Evolutionary conservation across 768 basidiomycete species (phyloP).

Genomic region (Lentinus brumalis): DNA sequence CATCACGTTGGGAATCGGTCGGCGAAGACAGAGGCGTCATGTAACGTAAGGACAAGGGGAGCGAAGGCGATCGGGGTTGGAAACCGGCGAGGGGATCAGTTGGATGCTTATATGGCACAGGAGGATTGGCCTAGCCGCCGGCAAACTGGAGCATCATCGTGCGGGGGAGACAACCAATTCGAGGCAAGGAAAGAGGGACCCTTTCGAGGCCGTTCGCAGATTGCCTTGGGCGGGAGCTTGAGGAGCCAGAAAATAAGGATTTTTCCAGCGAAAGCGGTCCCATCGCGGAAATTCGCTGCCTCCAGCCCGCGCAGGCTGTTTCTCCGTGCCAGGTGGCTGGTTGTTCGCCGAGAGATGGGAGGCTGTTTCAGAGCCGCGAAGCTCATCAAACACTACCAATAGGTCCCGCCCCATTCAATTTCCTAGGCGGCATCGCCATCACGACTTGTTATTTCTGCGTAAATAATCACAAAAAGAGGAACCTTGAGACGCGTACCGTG

Average conservation of each 20-base stretch:
- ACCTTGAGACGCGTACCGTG: constrained; percentile 3
- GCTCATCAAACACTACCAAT: constrained; percentile 14
- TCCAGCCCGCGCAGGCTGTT: constrained; percentile 13
- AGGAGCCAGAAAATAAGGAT: background rate
- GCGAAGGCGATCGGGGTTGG: constrained; percentile 30
- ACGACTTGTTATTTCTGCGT: background rate
- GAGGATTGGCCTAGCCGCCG: constrained; percentile 17
- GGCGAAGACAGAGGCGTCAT: constrained; percentile 26
- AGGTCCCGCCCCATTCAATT: constrained; percentile 11
- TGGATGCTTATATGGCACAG: constrained; percentile 21
- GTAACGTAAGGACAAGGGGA: constrained; percentile 27
- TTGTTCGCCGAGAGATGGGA: constrained; percentile 8
- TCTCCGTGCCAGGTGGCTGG: background rate
- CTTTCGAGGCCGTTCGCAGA: too few species aligned
- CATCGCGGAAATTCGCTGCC: constrained; percentile 2
- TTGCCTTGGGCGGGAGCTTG: background rate
- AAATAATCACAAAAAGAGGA: background rate
- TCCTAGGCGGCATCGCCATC: background rate
- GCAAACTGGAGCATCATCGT: constrained; percentile 1
- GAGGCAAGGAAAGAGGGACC: constrained; percentile 5
- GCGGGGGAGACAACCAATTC: constrained; percentile 1
- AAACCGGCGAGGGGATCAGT: constrained; percentile 22
- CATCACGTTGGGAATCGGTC: constrained; percentile 17
- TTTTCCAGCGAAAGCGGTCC: background rate
- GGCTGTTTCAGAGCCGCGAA: constrained; percentile 20